phyloP scores from a whole-genome alignment of 78 protist genomes.

The Parvularia atlantis region DNA sequence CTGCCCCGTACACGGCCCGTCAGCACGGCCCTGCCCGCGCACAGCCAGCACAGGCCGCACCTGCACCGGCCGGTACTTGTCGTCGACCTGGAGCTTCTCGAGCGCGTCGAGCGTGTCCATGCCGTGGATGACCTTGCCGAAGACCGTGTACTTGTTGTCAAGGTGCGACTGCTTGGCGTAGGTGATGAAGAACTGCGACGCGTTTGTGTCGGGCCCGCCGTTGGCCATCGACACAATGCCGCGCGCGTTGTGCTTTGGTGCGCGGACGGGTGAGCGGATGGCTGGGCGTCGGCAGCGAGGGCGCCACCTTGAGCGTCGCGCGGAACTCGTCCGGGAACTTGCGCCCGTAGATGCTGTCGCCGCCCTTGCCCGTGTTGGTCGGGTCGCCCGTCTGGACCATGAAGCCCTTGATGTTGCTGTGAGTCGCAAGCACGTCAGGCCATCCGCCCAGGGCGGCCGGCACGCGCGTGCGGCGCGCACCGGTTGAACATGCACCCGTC shows the following conservation, averaged over 20 bases:
- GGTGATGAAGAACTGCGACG: conserved; percentile 61
- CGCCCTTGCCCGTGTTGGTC: conserved; percentile 78
- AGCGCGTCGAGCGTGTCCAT: conserved; percentile 65
- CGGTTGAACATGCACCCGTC: conserved; percentile 69
- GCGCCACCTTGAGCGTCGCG: conserved; percentile 45
- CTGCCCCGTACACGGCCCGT: no score
- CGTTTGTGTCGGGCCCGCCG: conserved; percentile 67
- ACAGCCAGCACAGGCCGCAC: no score
- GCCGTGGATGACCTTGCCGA: conserved; percentile 80
- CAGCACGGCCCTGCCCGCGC: no score
- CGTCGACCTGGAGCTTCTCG: conserved; percentile 66
- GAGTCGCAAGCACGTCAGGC: neutral
- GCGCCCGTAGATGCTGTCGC: conserved; percentile 66
- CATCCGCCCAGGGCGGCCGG: neutral
- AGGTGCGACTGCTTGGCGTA: conserved; percentile 61
- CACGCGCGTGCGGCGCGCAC: neutral
- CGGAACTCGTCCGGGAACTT: conserved; percentile 65
- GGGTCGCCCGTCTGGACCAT: conserved; percentile 89
- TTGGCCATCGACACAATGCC: conserved; percentile 78
- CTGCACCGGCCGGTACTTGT: conserved; percentile 58
- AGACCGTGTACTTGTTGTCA: conserved; percentile 65
- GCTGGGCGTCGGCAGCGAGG: no score
- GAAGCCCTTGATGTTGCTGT: conserved; percentile 65
- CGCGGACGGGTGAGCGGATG: neutral
- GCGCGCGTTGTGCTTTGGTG: conserved; percentile 31